Percentiles rank a stretch among this genome's conserved stretches.
Conservation (phyloP, 2,329 filamentous ascomycete genomes). For the Lojkania enalia region DNA sequence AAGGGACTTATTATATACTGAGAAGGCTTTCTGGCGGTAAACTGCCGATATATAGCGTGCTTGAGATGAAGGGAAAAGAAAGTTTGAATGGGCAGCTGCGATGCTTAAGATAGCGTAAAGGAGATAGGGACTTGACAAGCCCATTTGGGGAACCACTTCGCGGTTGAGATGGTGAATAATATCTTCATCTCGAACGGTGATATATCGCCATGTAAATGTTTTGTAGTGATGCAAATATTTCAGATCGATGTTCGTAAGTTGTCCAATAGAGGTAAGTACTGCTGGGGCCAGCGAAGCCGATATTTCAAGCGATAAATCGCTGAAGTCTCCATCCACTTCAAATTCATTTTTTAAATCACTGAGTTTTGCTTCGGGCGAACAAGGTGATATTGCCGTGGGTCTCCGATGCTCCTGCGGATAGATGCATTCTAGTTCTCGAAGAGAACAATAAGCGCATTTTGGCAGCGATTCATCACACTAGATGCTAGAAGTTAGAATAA, state of each 20-base stretch:
- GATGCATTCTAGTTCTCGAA: slow-evolving; percentile 29
- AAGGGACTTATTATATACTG: slow-evolving; percentile 30
- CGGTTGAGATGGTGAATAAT: slow-evolving; percentile 23
- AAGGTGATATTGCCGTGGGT: neutral
- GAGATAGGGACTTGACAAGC: slow-evolving; percentile 26
- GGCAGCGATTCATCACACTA: slow-evolving; percentile 39
- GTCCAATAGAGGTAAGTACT: slow-evolving; percentile 22
- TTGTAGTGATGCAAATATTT: slow-evolving; percentile 33
- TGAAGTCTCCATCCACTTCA: slow-evolving; percentile 18
- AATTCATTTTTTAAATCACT: slow-evolving; percentile 2
- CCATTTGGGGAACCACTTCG: slow-evolving; percentile 26
- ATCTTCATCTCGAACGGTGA: slow-evolving; percentile 26
- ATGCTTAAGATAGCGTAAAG: slow-evolving; percentile 35
- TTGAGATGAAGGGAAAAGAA: slow-evolving; percentile 15
- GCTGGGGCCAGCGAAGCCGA: slow-evolving; percentile 25
- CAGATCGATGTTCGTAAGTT: slow-evolving; percentile 23
- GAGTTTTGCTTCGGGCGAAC: neutral
- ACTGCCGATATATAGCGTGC: slow-evolving; percentile 18
- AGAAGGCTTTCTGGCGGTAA: slow-evolving; percentile 34
- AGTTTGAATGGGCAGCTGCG: slow-evolving; percentile 27
- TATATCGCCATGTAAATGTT: slow-evolving; percentile 24
- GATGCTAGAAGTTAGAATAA: neutral
- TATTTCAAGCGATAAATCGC: slow-evolving; percentile 7
- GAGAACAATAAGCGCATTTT: slow-evolving; percentile 30
- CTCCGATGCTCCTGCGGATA: slow-evolving; percentile 18